These are phyloP conservation scores for Alternaria dauci DNA, from an alignment of 2,329 filamentous ascomycete genomes.

Conservation along the genomic window DNA sequence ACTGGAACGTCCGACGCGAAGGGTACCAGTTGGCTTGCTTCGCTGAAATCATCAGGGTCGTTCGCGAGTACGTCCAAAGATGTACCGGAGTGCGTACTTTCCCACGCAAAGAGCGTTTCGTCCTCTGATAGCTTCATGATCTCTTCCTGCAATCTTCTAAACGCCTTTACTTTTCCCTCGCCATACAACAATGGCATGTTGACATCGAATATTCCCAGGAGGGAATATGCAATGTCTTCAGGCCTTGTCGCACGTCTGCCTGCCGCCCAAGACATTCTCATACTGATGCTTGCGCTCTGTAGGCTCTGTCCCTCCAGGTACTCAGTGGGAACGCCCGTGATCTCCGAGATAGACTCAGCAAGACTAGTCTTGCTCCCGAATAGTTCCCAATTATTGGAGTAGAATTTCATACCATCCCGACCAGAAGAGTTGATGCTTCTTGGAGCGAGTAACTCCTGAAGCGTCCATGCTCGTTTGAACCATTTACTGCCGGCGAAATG, in stretches of 20 bases:
- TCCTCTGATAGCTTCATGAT: slow-evolving; percentile 34
- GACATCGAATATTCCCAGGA: slow-evolving; percentile 34
- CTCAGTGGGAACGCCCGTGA: slow-evolving; percentile 16
- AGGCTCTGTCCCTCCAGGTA: slow-evolving; percentile 14
- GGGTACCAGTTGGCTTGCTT: slow-evolving; percentile 12
- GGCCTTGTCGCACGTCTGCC: slow-evolving; percentile 22
- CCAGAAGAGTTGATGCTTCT: background rate
- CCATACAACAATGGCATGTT: slow-evolving; percentile 31
- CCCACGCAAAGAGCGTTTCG: slow-evolving; percentile 31
- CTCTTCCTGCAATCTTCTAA: slow-evolving; percentile 31
- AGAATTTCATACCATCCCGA: slow-evolving; percentile 18
- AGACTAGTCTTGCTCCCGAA: slow-evolving; percentile 12
- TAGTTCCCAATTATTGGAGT: slow-evolving; percentile 12
- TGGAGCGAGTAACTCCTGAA: slow-evolving; percentile 32
- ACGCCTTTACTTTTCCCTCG: slow-evolving; percentile 27
- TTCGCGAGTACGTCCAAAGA: slow-evolving; percentile 20
- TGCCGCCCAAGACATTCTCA: slow-evolving; percentile 34
- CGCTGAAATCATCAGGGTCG: slow-evolving; percentile 20
- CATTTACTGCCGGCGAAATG: slow-evolving; percentile 25
- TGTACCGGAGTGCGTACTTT: too few relatives aligned
- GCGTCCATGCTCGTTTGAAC: slow-evolving; percentile 28
- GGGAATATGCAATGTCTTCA: slow-evolving; percentile 33
- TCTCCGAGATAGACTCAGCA: background rate
- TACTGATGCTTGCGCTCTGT: slow-evolving; percentile 19
- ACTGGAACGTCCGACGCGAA: slow-evolving; percentile 18